These are phyloP conservation scores for Gorgonomyces haynaldii DNA, from an alignment of 192 early-diverging fungal genomes.

Conservation along the genomic window DNA sequence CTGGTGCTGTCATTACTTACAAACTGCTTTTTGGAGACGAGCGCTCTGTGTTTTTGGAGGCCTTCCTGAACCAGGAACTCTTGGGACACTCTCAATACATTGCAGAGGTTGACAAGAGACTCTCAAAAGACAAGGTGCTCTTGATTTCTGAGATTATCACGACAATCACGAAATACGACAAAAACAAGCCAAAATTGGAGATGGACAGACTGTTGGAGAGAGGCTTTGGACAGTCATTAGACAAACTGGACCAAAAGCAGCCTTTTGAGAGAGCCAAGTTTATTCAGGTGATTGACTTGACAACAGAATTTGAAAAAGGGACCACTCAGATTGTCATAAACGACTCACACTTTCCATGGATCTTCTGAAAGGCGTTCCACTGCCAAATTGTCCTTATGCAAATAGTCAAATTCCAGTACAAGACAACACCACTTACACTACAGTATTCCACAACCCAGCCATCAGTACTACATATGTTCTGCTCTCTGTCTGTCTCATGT, in stretches of 20 bases:
- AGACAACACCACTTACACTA: background rate
- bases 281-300: background rate
- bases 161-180: background rate
- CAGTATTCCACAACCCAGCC: conserved; percentile 19
- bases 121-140: conserved; percentile 1
- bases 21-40: conserved; percentile 32
- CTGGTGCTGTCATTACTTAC: conserved; percentile 25
- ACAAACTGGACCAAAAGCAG: background rate
- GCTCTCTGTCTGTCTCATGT: conserved; percentile 7
- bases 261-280: background rate
- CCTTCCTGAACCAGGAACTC: conserved; percentile 30
- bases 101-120: background rate
- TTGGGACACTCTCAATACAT: conserved; percentile 18
- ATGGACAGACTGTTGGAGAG: background rate
- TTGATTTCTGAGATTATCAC: conserved; percentile 4
- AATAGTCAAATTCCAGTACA: conserved; percentile 9
- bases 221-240: conserved; percentile 3
- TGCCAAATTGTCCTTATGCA: conserved; percentile 30
- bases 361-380: conserved; percentile 17
- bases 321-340: too few species aligned
- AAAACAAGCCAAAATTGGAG: background rate
- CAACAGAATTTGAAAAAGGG: too few species aligned
- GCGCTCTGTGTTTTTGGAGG: conserved; percentile 29
- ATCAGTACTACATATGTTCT: conserved; percentile 15
- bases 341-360: conserved; percentile 12